Evolutionary conservation across 345 rosid species (phyloP), one percentile per base, ranked within the genome.

Genomic region (Ailanthus altissimus): DNA sequence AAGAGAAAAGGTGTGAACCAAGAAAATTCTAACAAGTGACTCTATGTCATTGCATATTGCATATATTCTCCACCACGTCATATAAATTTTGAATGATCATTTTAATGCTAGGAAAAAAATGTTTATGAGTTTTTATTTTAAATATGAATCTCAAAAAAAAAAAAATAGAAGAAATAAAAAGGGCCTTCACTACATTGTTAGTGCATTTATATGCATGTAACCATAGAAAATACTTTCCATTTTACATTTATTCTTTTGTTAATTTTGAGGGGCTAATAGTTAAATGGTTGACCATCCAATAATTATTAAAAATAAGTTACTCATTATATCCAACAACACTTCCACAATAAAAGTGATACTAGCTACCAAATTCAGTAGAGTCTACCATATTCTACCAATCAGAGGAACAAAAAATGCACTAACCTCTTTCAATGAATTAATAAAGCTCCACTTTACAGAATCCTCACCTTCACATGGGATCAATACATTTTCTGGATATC

Each of bases 381-480:
- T 42, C 36, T 7, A 58, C 38, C 38, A 46, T 75, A 38, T 63
- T 72, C 45, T 54, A 50, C 2, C 21, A 68, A 54, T 72, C 6
- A 26, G 42, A 32, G 68, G 36, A n/a, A 46, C 47, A 71, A 71
- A 72, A 56, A 53, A 6, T 1, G 38, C 38, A 80, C 93, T 42
- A 78, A 93, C 99, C 96, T 95, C 98, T 86, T 96, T 93, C 62
- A 96, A 83, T 73, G 97, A 91, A 82, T 92, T 93, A 83, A 96
- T 90, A 75, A 89, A 96, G 90, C 86, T 92, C 99, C 99, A 91
- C 73, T 96, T 96, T 6, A 89, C 92, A 73, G 91, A 84, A 79
- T 93, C 99, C 87, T 93, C 97, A 75, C 97, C 97, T 84, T 93
- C 97, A 79, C 97, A 92, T 15, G 99, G 98, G 50, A 85, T 84